Evolutionary conservation across 306 rosid genomes (phyloP), one percentile per base, ranked within the genome.

Genomic region (Dryas alaskensis): DNA sequence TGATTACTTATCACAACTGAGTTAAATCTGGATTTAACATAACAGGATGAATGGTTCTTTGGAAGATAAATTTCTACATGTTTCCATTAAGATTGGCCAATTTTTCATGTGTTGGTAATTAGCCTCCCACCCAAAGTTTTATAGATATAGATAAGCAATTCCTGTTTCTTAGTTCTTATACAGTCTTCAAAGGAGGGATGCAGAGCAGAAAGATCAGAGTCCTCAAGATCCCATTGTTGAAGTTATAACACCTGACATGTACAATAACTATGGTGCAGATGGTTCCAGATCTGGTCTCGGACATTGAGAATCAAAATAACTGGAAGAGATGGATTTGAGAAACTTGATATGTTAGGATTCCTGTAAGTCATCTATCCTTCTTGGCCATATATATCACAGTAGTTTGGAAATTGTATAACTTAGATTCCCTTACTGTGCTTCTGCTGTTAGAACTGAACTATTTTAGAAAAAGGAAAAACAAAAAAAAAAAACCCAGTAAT

Each of bases 241-340:
- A 83, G 97, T 91, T 80, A 79, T 93, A 86, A 89, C 98, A 75
- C 97, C 98, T 88, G 96, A 93, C 6, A 85, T 91, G 83, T 89
- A 84, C 86, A 84, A 86, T 90, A 72, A 80, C 80, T 81, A 84
- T 86, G 84, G 79, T 84, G 92, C 90, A 78, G 96, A 89, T 93
- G 80, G 85, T 78, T 86, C 89, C 69, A 77, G 70, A 88, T 91
- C 77, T 91, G 98, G 97, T 89, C 98, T 73, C 88, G 94, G 74
- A 82, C 83, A 52, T 78, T 93, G 77, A 86, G 98, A 88, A 76
- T 93, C 77, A 93, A 85, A 87, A 83, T 93, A 69, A 93, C 90
- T 5, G 96, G 98, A 82, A 89, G 88, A 80, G 96, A 93, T 84
- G 98, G 98, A 81, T 75, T 78, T 70, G 96, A 91, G 88, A 93